A percentile compares a stretch with the other conserved stretches of the same genome.
These are phyloP conservation scores for Hymenochaete sp. DNA, from an alignment of 1,284 basidiomycete species.

Conservation along the genomic window DNA sequence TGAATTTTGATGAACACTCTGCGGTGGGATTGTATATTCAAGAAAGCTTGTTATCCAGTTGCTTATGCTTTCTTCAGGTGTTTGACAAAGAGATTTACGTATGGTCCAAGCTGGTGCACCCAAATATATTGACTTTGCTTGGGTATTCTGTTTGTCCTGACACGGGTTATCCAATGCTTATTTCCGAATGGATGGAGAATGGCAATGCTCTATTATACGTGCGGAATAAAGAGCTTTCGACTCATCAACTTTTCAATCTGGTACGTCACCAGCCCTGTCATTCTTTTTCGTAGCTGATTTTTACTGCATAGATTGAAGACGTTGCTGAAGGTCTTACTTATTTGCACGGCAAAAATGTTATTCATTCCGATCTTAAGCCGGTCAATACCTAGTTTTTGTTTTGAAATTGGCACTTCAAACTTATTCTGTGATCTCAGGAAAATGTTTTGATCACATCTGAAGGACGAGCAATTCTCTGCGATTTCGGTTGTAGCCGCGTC, in stretches of 20 bases:
- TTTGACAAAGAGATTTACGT: slow-evolving; percentile 11
- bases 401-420: not conserved
- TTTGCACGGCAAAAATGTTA: slow-evolving; percentile 9
- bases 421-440: not conserved
- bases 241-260: slow-evolving; percentile 5
- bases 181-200: slow-evolving; percentile 18
- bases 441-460: not conserved
- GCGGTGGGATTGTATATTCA: too few relatives aligned
- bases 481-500: not conserved
- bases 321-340: slow-evolving; percentile 13
- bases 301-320: slow-evolving; percentile 4
- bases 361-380: slow-evolving; percentile 18
- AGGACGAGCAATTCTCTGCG: not conserved
- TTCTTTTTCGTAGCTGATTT: not conserved
- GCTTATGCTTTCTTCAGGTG: not conserved
- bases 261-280: not conserved
- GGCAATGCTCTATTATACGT: slow-evolving; percentile 12
- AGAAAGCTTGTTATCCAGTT: too few relatives aligned
- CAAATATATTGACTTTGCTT: slow-evolving; percentile 13
- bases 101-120: slow-evolving; percentile 14
- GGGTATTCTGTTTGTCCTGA: slow-evolving; percentile 8
- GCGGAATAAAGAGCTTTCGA: not conserved
- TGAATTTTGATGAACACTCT: not conserved
- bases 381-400: slow-evolving; percentile 2
- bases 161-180: not conserved